phyloP scores from a whole-genome alignment of 352 stramenopile genomes.

The Blastocystis sp. region DNA sequence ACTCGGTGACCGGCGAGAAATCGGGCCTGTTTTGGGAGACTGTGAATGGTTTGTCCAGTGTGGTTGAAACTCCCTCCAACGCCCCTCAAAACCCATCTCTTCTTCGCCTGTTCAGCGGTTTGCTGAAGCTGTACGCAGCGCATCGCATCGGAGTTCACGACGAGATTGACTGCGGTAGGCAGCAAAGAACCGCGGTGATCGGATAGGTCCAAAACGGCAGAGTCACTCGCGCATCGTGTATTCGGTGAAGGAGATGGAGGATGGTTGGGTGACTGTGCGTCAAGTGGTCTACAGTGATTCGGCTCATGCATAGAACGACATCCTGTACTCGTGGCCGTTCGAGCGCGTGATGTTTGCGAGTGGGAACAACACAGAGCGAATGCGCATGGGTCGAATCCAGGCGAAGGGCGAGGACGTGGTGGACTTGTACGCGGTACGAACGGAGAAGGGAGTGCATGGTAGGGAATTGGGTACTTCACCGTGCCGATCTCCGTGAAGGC shows the following conservation, averaged over 20 bases:
- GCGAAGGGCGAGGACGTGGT: neutral
- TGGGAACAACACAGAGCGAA: slow-evolving; percentile 35
- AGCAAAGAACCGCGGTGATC: neutral
- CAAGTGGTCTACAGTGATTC: neutral
- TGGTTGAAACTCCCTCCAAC: neutral
- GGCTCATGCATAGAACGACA: neutral
- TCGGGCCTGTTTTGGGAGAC: neutral
- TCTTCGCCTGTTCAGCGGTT: neutral
- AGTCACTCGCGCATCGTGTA: slow-evolving; percentile 31
- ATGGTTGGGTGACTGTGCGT: slow-evolving; percentile 26
- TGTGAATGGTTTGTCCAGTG: neutral
- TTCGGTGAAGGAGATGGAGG: neutral
- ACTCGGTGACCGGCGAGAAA: neutral
- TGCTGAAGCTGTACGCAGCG: neutral
- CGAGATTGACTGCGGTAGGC: slow-evolving; percentile 7
- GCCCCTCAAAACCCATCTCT: neutral
- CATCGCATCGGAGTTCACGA: slow-evolving; percentile 1
- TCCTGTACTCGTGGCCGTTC: slow-evolving; percentile 28
- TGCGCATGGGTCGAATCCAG: neutral
- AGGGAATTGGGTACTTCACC: slow-evolving; percentile 41
- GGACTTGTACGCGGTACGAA: slow-evolving; percentile 6
- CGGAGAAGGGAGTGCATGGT: neutral
- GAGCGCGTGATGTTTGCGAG: slow-evolving; percentile 34
- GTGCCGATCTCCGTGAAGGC: neutral
- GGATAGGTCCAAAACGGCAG: slow-evolving; percentile 15